Base-by-base conservation (phyloP, 2,329 filamentous ascomycete species). In the Lasiodiplodia gonubiensis region DNA sequence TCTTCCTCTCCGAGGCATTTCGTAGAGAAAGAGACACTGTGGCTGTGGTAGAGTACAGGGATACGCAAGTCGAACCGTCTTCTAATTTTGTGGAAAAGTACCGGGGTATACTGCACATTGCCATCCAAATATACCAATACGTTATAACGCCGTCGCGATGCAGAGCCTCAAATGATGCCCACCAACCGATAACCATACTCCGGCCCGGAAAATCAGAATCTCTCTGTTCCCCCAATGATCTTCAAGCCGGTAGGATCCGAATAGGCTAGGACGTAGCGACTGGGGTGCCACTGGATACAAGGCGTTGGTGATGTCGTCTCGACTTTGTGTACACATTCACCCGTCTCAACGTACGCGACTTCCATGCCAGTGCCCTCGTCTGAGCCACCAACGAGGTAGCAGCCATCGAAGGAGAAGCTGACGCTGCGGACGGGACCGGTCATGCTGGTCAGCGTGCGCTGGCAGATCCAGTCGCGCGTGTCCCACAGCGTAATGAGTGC, bases 401-500 rank as follows among this genome's bases (percentile, higher is more conserved):
- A 89, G 1, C 92, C 91, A 72, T 94, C 91, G 78, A 91, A 94
- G 18, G 88, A 91, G 75, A 94, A 94, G 74, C 90, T 89, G 67
- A 94, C 83, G 74, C 87, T 91, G 73, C 87, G 86, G 33, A 94
- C 88, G 3, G 90, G 88, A 1, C 90, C 90, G 11, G 86, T 84
- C 81, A 92, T 90, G 72, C 86, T 85, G 42, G 88, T 88, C 51
- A 93, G 82, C 1, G 90, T 92, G 69, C 89, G 86, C 73, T 89
- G 86, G 74, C 91, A 93, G 67, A 92, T 87, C 90, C 91, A 93
- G 71, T 92, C 89, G 49, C 85, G 84, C 3, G 91, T 93, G 73
- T 94, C 91, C 89, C 91, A 94, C 3, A 94, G 81, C 5, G 89
- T 85, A 71, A 94, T 90, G 61, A 92, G 86, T 1, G 90, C 90